Evolutionary conservation across 805 yeast genomes (phyloP), one percentile per base, ranked within the genome.

Genomic region (Zygoascus bituminiphila): DNA sequence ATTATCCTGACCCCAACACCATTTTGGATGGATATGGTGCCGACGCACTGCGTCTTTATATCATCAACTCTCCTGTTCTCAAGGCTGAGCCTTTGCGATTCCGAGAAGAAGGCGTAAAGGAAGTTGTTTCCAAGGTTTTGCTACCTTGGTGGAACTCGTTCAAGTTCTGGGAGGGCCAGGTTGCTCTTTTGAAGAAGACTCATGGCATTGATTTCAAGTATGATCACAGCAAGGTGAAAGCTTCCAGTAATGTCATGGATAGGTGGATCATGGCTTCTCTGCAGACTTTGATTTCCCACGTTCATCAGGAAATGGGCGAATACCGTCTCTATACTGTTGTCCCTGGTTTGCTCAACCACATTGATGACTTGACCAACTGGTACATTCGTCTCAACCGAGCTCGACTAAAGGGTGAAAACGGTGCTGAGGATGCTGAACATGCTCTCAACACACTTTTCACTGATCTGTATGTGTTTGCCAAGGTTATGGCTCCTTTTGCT

Each of bases 401-500:
- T 73, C 91, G 99, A 76, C 79, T 93, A 63, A 93, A 93, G 82
- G 98, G 98, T 65, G 93, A 84, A 63, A 82, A 77, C 52, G 96
- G 95, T 52, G 69, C 78, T 45, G 83, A 80, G 49, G 98, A 93
- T 64, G 84, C 96, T 60, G 67, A 80, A 58, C 78, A 77, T 61
- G 96, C 96, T 43, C 77, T 93, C 62, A 93, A 93, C 71, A 85
- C 97, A 21, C 74, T 93, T 67, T 81, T 89, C 49, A 96, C 88
- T 66, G 95, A 93, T 29, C 74, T 89, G 59, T 84, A 85, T 67
- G 87, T 88, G 42, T 80, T 93, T 62, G 83, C 80, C 45, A 81
- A 97, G 65, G 94, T 96, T 44, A 91, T 93, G 97, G 98, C 98
- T 50, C 98, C 99, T 56, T 93, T 93, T 72, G 89, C 98, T 46